Base-by-base conservation (phyloP, 2,329 filamentous ascomycete species). In the Teratosphaeria zuluensis region DNA sequence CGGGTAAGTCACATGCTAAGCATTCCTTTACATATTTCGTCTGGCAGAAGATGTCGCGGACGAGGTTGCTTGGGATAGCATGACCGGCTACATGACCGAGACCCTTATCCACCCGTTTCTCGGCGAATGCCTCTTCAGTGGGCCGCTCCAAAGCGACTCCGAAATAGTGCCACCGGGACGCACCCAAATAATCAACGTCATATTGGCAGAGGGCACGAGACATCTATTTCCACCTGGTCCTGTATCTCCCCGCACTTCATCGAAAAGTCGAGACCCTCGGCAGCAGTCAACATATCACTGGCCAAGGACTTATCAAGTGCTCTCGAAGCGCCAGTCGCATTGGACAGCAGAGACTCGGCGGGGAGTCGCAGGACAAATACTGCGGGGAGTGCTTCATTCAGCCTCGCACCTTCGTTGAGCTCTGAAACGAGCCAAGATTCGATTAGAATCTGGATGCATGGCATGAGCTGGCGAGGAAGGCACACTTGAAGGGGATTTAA, bases 401-500 rank as follows among this genome's bases (percentile, higher is more conserved):
- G 11, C 52, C 16, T 54, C 6, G 21, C 19, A 12, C 24, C 24
- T 33, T n/a, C 19, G 2, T n/a, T 11, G 12, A 9, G 12, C 7
- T 9, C 30, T 33, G 21, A n/a, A 30, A n/a, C 52, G 52, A 30
- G 19, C 52, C 16, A 30, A 54, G 30, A 54, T 3, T 9, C 7
- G 52, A 11, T n/a, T 9, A 6, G 51, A n/a, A 6, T 19, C 24
- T 28, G 24, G 24, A 28, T 28, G 51, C n/a, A 21, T 35, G 24
- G 52, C 35, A 59, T 59, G 57, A 56, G 38, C 57, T 59, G 42
- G 57, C 53, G 56, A 59, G 32, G 42, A 56, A 32, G 53, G 53
- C 30, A 11, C 16, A 19, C 2, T 19, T 9, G 9, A 3, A 46
- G 31, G 51, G n/a, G 2, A 2, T 7, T 7, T 54, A 16, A 30